Evolutionary conservation across 441 rosid genomes (phyloP).

Genomic region (Euphorbia schlechtendalii): DNA sequence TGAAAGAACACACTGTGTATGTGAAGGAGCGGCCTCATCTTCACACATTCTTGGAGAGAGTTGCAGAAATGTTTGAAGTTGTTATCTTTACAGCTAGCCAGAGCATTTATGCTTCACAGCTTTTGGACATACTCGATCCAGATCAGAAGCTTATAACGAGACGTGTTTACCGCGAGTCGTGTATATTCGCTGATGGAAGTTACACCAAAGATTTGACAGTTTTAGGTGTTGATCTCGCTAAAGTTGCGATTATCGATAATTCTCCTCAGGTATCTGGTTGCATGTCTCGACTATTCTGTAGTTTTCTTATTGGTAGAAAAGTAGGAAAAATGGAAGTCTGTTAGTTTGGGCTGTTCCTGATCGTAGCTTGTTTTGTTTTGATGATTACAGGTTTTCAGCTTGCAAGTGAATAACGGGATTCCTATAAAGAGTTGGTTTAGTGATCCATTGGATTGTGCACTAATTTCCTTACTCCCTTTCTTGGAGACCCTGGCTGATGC

Average conservation of each 20-base stretch:
- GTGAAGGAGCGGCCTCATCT: constrained; percentile 86
- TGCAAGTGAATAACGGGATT: constrained; percentile 93
- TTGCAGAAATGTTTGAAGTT: constrained; percentile 82
- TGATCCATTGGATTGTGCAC: constrained; percentile 80
- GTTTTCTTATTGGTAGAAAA: not conserved
- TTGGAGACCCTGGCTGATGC: constrained; percentile 79
- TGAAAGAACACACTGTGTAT: constrained; percentile 82
- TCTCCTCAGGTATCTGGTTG: constrained; percentile 76
- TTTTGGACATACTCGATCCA: constrained; percentile 77
- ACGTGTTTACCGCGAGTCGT: constrained; percentile 79
- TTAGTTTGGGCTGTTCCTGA: constrained; percentile 15
- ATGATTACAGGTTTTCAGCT: constrained; percentile 80
- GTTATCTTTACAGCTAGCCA: constrained; percentile 93
- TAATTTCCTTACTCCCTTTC: constrained; percentile 83
- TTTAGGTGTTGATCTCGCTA: constrained; percentile 90
- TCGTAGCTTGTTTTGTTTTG: constrained; percentile 20
- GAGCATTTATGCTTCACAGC: constrained; percentile 84
- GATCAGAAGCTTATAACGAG: constrained; percentile 64
- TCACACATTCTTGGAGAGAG: constrained; percentile 73
- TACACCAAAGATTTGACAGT: constrained; percentile 93
- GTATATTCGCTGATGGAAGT: constrained; percentile 74
- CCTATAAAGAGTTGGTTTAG: constrained; percentile 97
- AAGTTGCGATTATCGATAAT: constrained; percentile 92
- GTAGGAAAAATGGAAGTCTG: not conserved
- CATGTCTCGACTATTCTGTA: constrained; percentile 6